Evolutionary conservation across 305 asterid genomes (phyloP), one percentile per base, ranked within the genome.

Genomic region (Fraxinus dipetala): DNA sequence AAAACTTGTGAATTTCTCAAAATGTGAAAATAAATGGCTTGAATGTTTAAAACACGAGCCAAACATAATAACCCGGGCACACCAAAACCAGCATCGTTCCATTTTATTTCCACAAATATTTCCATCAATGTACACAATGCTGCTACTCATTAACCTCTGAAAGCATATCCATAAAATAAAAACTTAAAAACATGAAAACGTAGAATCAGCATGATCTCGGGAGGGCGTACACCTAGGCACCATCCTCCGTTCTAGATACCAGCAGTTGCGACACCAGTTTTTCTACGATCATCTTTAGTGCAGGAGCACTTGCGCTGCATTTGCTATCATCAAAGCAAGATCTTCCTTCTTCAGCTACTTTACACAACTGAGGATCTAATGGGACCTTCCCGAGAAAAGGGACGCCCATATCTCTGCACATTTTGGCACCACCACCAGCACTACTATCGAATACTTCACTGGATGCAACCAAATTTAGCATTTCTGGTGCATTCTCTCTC

Each of bases 281-380:
- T 30, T 89, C 91, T 1, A 93, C 77, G 9, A 95, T 92, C 54
- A 79, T 80, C 83, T 79, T 92, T 78, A 93, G 83, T 0, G 98
- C 93, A 83, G 91, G 85, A 48, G 97, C 94, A 77, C 94, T 92
- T 3, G 74, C 85, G 10, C 18, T 72, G 84, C 96, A 93, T 56
- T 88, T 88, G 34, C 24, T 48, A 84, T 92, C 97, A 18, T 84
- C 84, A 83, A 95, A 93, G 87, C 97, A 95, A 30, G 99, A 92
- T 75, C 93, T 87, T 40, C 99, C 99, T 89, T 94, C 97, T 86
- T 95, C 99, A 1, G 98, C 95, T 2, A 98, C 99, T 87, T 88
- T 95, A 88, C 99, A 84, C 18, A 95, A 91, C 87, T 90, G 93
- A 69, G 99, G 99, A 78, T 95, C 99, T 9, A 95, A 78, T 0